phyloP scores from a whole-genome alignment of 2,329 filamentous ascomycete genomes.

The Botrytis porri region DNA sequence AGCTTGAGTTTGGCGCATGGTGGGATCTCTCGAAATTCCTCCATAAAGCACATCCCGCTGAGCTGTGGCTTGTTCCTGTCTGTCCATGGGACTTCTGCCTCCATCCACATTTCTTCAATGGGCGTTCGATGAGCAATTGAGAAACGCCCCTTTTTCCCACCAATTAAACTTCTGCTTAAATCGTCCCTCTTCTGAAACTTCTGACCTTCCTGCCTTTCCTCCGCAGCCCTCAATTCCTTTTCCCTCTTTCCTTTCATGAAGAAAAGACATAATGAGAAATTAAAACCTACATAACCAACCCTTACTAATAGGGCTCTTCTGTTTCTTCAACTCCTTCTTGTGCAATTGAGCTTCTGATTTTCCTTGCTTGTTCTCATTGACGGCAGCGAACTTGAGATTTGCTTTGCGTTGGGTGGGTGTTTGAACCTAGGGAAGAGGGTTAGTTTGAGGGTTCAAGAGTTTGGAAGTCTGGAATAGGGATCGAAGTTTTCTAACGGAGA shows the following conservation, averaged over 20 bases:
- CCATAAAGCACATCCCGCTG: neutral
- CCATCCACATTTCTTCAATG: neutral
- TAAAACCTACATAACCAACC: constrained; percentile 58
- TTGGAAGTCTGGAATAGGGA: neutral
- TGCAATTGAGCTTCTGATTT: constrained; percentile 65
- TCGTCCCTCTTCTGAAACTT: neutral
- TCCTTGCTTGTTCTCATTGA: constrained; percentile 71
- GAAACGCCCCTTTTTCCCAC: neutral
- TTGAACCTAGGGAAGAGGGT: constrained; percentile 58
- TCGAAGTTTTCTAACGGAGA: neutral
- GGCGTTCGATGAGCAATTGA: neutral
- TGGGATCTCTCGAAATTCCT: neutral
- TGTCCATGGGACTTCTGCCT: neutral
- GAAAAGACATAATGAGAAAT: neutral
- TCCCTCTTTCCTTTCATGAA: neutral
- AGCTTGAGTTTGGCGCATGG: neutral
- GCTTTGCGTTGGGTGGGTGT: constrained; percentile 79
- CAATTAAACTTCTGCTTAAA: too few relatives aligned
- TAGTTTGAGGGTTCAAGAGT: neutral
- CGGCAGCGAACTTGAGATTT: constrained; percentile 74
- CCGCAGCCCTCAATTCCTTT: neutral
- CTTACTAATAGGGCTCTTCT: constrained; percentile 57
- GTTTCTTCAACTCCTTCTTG: constrained; percentile 48
- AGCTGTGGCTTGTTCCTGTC: neutral
- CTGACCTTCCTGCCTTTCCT: neutral